Evolutionary conservation across 192 early-diverging fungal species (phyloP).

Genomic region (Irineochytrium annulatum): DNA sequence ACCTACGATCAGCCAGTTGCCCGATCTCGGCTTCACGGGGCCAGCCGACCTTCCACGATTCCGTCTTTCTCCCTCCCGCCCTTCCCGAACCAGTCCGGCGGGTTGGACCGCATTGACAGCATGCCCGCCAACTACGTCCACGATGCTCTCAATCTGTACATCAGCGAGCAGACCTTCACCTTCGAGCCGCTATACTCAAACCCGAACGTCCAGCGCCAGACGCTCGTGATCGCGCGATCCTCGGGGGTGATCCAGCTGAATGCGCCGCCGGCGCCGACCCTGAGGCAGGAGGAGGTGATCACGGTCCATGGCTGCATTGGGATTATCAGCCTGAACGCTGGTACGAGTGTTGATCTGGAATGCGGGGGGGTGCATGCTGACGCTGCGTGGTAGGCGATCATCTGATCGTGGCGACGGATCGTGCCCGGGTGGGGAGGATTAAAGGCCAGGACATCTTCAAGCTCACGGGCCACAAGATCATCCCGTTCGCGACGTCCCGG

Average conservation of each 20-base stretch:
- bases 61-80: no score
- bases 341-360: conserved; percentile 32
- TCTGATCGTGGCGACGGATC: conserved; percentile 68
- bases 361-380: neutral
- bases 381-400: conserved; percentile 59
- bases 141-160: conserved; percentile 32
- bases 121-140: no score
- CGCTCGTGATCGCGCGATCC: conserved; percentile 57
- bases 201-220: conserved; percentile 44
- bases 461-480: conserved; percentile 44
- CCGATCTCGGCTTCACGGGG: no score
- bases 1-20: no score
- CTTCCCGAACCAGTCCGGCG: no score
- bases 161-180: conserved; percentile 50
- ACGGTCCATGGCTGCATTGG: conserved; percentile 70
- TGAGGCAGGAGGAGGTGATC: conserved; percentile 48
- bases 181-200: conserved; percentile 52
- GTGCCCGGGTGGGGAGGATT: conserved; percentile 58
- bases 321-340: conserved; percentile 63
- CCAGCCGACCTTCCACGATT: no score
- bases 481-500: conserved; percentile 20
- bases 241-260: conserved; percentile 45
- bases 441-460: conserved; percentile 60
- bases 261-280: conserved; percentile 43
- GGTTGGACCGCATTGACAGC: no score